Evolutionary conservation across 192 early-diverging fungal genomes (phyloP), one percentile per base, ranked within the genome.

Genomic region (Coemansia interrupta): DNA sequence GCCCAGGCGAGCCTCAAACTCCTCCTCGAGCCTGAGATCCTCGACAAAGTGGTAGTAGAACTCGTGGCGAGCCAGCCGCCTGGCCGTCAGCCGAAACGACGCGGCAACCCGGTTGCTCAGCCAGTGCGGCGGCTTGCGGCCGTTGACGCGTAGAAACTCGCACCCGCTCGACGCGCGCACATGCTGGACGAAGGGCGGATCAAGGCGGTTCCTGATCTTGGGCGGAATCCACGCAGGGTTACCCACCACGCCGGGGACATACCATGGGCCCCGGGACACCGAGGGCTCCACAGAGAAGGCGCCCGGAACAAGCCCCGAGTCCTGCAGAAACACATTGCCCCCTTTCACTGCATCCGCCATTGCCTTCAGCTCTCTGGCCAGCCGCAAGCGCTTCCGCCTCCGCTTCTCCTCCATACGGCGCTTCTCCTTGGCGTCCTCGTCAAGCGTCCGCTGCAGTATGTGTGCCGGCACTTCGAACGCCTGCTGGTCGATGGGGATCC

Each of bases 101-200:
- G 61, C 58, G 29, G 69, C 62, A 14, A 78, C 56, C 17, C 55
- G 30, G 32, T 50, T 58, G 14, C 61, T 69, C 39, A 71, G 68
- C 68, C 68, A 68, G 24, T 78, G 65, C 30, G 74, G 68, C 54
- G 68, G 74, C 50, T 70, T 78, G 59, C 74, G 74, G 4, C 57
- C 48, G 52, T 78, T 78, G 45, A 78, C 65, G 11, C 39, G 49
- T 13, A 55, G 58, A 22, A 71, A 70, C 58, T 78, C 74, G 18
- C 54, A 71, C 0, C 74, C 74, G 8, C 60, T 64, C 1, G 74
- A 78, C 4, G 74, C 38, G 0, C 65, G 61, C 13, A 71, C 55
- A 17, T 78, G 74, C 40, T 78, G 74, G 0, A 78, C 74, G 46
- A 78, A 47, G 17, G 74, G 74, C 29, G 74, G 74, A 36, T 78